These are phyloP conservation scores for Astrothelium subdiscretum DNA, from an alignment of 495 filamentous ascomycete species.

Conservation along the genomic window DNA sequence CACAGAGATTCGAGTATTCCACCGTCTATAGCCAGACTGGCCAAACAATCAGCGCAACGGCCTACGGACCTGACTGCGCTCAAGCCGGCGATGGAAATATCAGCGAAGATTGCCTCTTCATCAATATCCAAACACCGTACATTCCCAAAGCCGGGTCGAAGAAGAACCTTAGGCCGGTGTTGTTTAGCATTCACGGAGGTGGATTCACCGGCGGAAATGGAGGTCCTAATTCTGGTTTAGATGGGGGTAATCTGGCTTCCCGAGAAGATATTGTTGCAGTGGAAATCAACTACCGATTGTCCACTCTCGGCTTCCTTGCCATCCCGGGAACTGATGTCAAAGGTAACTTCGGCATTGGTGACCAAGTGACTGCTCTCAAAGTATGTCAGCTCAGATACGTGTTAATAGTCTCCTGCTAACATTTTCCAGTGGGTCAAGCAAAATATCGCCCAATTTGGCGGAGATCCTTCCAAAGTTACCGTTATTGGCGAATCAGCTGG, in stretches of 20 bases:
- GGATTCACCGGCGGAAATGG: conserved; percentile 32
- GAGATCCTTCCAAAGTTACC: conserved; percentile 40
- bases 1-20: conserved; percentile 37
- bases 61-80: conserved; percentile 33
- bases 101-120: conserved; percentile 36
- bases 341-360: conserved; percentile 18
- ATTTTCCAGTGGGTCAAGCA: conserved; percentile 21
- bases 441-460: conserved; percentile 30
- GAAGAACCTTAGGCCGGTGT: conserved; percentile 29
- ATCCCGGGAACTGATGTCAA: conserved; percentile 13
- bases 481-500: conserved; percentile 60
- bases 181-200: conserved; percentile 40
- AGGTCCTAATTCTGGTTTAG: conserved; percentile 28
- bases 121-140: conserved; percentile 35
- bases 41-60: conserved; percentile 34
- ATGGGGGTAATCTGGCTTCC: conserved; percentile 27
- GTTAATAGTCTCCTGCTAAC: conserved; percentile 9
- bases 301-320: conserved; percentile 22
- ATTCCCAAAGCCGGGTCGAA: conserved; percentile 26
- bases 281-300: conserved; percentile 25
- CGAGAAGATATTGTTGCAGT: conserved; percentile 26
- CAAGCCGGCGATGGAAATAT: conserved; percentile 26
- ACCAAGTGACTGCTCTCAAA: conserved; percentile 16
- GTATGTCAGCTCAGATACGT: not conserved
- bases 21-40: conserved; percentile 32